Base-by-base conservation (phyloP, 1,139 yeast species). In the Keqinozyma sinolaborantium region DNA sequence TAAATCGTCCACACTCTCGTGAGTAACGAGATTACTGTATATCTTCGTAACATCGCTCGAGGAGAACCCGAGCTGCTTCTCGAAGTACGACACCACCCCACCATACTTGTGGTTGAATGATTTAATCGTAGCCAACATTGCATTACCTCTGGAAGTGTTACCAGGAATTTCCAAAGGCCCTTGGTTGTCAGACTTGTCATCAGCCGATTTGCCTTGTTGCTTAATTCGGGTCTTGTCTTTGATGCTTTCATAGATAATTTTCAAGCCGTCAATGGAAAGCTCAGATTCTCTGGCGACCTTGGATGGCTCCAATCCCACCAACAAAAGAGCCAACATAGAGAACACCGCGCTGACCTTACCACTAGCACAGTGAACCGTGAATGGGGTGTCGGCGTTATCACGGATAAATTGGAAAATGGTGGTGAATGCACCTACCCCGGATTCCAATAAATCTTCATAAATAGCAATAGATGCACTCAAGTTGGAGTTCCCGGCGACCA, bases 271-370 rank as follows among this genome's bases (percentile, higher is more conserved):
- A 0, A 84, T 71, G 2, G 95, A 83, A 48, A 85, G 58, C 51
- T 83, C 94, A 35, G 83, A 80, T 52, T 84, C 94, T 40, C 77
- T 73, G 3, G 87, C 79, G 26, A 86, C 69, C 2, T 78, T 75
- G 42, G 77, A 74, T 12, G 67, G 64, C 37, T 81, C 86, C 5
- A 85, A 84, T 0, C 85, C 88, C 11, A 74, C 63, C 16, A 85
- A 56, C 18, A 77, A 57, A 28, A 86, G 61, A 3, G 85, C 60
- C 34, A 86, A 56, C 77, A 86, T 84, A 3, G 80, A 73, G 41
- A 83, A 53, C 10, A 85, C 65, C 0, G 95, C 95, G 0, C 95
- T 86, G 30, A 95, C 70, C 51, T 85, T 86, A 2, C 95, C 95
- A 1, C 92, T 94, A 2, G 90, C 77, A 54, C 95, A 86, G 50